These are phyloP conservation scores for Pigoraptor vietnamica DNA, from an alignment of 78 protist genomes.

Conservation along the genomic window DNA sequence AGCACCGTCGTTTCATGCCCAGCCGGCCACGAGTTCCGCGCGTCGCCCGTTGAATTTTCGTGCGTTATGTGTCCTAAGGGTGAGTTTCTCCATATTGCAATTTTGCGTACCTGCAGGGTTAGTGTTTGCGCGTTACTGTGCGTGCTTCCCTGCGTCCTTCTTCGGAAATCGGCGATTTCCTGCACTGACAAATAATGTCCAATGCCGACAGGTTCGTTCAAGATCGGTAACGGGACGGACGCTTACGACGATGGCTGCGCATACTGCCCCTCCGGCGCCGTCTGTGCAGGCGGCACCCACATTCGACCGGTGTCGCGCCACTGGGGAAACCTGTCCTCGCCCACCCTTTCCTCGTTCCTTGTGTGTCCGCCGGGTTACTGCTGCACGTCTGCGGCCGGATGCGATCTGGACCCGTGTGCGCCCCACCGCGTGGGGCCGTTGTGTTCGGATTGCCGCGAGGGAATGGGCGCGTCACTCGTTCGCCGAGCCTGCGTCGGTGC, in stretches of 20 bases:
- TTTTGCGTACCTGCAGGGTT: too few species aligned
- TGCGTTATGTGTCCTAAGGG: too few species aligned
- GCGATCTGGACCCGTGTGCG: neutral
- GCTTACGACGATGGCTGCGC: neutral
- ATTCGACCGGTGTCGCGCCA: neutral
- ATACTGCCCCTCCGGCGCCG: neutral
- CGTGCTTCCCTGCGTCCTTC: too few species aligned
- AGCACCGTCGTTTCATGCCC: too few species aligned
- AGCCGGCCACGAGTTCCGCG: too few species aligned
- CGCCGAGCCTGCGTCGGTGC: neutral
- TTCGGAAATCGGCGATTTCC: too few species aligned
- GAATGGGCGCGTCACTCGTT: neutral
- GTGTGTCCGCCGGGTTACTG: neutral
- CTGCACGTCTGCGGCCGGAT: neutral
- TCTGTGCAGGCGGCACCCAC: neutral
- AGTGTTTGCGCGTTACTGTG: too few species aligned
- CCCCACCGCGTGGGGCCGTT: neutral
- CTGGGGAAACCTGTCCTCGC: neutral
- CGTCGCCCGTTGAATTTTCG: too few species aligned
- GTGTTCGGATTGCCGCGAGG: neutral
- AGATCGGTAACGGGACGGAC: neutral
- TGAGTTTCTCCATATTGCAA: too few species aligned
- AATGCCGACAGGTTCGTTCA: neutral
- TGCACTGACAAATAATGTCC: too few species aligned
- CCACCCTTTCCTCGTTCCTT: neutral